These are phyloP conservation scores for Alternaria rosae DNA, from an alignment of 2,329 filamentous ascomycete genomes.

Conservation along the genomic window DNA sequence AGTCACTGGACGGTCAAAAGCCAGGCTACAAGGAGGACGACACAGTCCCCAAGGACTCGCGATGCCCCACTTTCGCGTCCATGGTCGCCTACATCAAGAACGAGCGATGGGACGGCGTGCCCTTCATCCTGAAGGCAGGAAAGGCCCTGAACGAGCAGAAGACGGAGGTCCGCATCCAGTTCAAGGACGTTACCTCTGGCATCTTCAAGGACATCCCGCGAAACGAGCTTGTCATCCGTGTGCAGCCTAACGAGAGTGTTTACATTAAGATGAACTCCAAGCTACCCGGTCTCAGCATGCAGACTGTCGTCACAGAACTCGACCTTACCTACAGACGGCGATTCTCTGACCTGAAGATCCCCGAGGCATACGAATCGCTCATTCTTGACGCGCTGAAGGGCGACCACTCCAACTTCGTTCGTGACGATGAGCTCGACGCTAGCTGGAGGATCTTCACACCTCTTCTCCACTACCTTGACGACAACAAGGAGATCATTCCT, in stretches of 20 bases:
- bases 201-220: slow-evolving; percentile 99
- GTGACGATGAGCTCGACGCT: slow-evolving; percentile 80
- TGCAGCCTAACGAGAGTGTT: slow-evolving; percentile 98
- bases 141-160: slow-evolving; percentile 99
- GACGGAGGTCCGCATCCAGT: slow-evolving; percentile 98
- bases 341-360: slow-evolving; percentile 99
- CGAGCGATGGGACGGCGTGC: slow-evolving; percentile 98
- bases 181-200: slow-evolving; percentile 98
- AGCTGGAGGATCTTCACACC: slow-evolving; percentile 99
- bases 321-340: slow-evolving; percentile 97
- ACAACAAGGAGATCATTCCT: slow-evolving; percentile 98
- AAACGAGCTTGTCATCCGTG: slow-evolving; percentile 98
- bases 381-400: slow-evolving; percentile 98
- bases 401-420: slow-evolving; percentile 93
- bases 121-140: slow-evolving; percentile 98
- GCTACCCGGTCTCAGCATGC: slow-evolving; percentile 97
- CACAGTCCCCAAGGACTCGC: slow-evolving; percentile 94
- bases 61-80: slow-evolving; percentile 97
- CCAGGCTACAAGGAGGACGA: slow-evolving; percentile 98
- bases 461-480: slow-evolving; percentile 95
- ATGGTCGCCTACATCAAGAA: slow-evolving; percentile 99
- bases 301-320: slow-evolving; percentile 97
- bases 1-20: slow-evolving; percentile 94
- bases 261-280: slow-evolving; percentile 99
- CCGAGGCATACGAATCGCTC: slow-evolving; percentile 97